Conservation (phyloP, 441 rosid species). For the Metrosideros polymorpha region DNA sequence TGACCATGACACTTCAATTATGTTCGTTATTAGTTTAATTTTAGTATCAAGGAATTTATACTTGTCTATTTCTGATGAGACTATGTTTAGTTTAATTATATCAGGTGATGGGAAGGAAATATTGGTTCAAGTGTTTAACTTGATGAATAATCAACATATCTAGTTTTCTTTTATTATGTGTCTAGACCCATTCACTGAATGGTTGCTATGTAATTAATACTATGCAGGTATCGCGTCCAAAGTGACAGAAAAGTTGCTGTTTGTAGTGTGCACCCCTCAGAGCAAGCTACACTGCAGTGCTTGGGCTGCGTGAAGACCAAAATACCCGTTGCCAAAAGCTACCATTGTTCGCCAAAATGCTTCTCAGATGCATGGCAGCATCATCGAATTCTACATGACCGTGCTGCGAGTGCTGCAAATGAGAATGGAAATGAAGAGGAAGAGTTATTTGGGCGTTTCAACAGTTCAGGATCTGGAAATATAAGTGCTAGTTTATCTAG, state of each 20-base stretch:
- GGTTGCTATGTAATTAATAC: not conserved
- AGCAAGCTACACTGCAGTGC: slow-evolving; percentile 41
- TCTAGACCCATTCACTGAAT: not conserved
- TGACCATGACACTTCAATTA: not conserved
- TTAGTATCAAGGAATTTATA: not conserved
- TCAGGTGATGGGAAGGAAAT: not conserved
- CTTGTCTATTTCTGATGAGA: not conserved
- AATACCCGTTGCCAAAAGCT: slow-evolving; percentile 26
- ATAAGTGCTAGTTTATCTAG: slow-evolving; percentile 15
- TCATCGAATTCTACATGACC: slow-evolving; percentile 25
- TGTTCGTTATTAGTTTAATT: not conserved
- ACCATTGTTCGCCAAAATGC: slow-evolving; percentile 37
- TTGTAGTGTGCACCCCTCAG: slow-evolving; percentile 38
- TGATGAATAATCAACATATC: not conserved
- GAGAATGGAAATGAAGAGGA: slow-evolving; percentile 16
- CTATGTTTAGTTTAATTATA: not conserved
- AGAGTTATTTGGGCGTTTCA: slow-evolving; percentile 9
- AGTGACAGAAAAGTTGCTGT: slow-evolving; percentile 8
- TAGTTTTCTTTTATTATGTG: not conserved
- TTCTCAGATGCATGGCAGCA: slow-evolving; percentile 33
- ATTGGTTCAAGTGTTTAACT: not conserved
- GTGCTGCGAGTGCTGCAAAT: slow-evolving; percentile 14
- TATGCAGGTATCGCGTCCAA: slow-evolving; percentile 35
- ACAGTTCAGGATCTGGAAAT: slow-evolving; percentile 13
- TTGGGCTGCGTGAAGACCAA: slow-evolving; percentile 23